Evolutionary conservation across 2,329 filamentous ascomycete species (phyloP).

Genomic region (Aspergillus uvarum): DNA sequence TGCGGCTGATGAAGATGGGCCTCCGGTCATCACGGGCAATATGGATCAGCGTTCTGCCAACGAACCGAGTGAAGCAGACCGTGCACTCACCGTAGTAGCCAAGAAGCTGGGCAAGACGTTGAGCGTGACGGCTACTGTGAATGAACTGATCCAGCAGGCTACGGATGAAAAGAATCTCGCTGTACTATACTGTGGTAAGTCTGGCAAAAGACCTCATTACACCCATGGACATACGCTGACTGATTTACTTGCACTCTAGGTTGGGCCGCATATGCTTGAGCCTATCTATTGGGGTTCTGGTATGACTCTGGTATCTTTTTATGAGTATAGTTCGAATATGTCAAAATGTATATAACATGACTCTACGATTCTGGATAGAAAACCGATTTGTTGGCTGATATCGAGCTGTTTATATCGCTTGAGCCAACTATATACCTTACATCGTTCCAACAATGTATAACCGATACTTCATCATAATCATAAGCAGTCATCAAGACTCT

Average conservation of each 20-base stretch:
- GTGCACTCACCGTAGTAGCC: slow-evolving; percentile 86
- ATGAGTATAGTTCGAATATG: too few species aligned
- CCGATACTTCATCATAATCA: too few species aligned
- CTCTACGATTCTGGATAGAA: too few species aligned
- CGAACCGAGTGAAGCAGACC: slow-evolving; percentile 77
- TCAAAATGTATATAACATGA: too few species aligned
- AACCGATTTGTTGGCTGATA: too few species aligned
- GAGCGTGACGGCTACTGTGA: slow-evolving; percentile 92
- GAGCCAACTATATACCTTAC: not conserved
- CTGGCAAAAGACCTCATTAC: not conserved
- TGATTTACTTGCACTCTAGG: slow-evolving; percentile 29
- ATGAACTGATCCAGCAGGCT: slow-evolving; percentile 93
- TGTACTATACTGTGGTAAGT: slow-evolving; percentile 76
- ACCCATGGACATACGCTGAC: not conserved
- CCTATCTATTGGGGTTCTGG: not conserved
- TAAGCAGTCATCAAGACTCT: too few species aligned
- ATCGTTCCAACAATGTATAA: not conserved
- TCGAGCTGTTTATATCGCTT: not conserved
- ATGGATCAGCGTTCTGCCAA: slow-evolving; percentile 44
- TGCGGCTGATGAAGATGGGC: slow-evolving; percentile 34
- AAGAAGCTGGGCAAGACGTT: slow-evolving; percentile 95
- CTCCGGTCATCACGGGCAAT: slow-evolving; percentile 33
- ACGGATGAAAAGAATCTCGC: slow-evolving; percentile 91
- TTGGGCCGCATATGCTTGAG: slow-evolving; percentile 53
- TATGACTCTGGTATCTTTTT: too few species aligned